These are phyloP conservation scores for Murraya koenigii DNA, from an alignment of 345 rosid genomes.

Conservation along the genomic window DNA sequence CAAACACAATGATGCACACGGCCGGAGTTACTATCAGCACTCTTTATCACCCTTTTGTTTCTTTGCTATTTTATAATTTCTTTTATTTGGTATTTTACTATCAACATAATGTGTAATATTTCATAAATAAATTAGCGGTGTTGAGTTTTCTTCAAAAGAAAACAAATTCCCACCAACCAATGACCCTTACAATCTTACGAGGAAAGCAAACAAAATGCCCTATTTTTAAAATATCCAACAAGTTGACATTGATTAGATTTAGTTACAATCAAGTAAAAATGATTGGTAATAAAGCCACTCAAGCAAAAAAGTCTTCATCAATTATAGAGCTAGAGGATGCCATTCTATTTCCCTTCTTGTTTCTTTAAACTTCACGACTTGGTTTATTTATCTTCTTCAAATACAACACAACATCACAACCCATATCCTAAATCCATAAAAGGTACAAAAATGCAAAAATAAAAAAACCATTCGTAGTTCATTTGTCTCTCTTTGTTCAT, in stretches of 20 bases:
- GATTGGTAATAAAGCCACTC: constrained; percentile 20
- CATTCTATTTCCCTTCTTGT: constrained; percentile 1
- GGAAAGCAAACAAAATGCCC: constrained; percentile 6
- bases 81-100: no score
- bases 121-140: constrained; percentile 5
- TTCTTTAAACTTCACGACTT: neutral
- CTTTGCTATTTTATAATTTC: no score
- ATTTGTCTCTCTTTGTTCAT: neutral
- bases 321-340: constrained; percentile 3
- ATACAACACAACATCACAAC: constrained; percentile 4
- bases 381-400: neutral
- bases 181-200: neutral
- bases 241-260: neutral
- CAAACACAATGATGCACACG: fast-evolving
- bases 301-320: constrained; percentile 9
- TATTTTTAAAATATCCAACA: neutral
- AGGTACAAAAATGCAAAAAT: no score
- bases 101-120: no score
- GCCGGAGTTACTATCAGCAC: fast-evolving
- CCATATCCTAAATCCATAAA: constrained; percentile 23
- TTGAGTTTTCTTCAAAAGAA: constrained; percentile 4
- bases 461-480: neutral
- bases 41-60: no score
- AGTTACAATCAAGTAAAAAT: constrained; percentile 9
- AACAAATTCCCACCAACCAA: constrained; percentile 6